Conservation (phyloP, 2,329 filamentous ascomycete species). For the Talaromyces sp. region DNA sequence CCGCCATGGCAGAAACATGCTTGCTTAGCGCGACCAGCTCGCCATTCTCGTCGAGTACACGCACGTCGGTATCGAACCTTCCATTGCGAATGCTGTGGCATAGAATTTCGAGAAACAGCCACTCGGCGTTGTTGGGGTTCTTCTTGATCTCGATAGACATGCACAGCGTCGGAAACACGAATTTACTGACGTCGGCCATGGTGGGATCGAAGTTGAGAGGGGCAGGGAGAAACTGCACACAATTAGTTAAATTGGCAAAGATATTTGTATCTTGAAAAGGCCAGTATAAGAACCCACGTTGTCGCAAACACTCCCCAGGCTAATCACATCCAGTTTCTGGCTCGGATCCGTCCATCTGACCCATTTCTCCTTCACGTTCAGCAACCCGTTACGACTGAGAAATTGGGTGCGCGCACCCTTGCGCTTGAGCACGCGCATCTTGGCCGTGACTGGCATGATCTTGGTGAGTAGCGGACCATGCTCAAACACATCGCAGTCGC, state of each 20-base stretch:
- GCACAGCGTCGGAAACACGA: conserved; percentile 7
- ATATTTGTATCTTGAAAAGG: neutral
- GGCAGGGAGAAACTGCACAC: conserved; percentile 3
- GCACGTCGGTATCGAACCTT: conserved; percentile 6
- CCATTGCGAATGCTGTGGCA: conserved; percentile 7
- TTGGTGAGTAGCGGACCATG: neutral
- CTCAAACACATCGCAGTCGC: neutral
- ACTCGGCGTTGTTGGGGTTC: conserved; percentile 7
- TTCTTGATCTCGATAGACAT: conserved; percentile 9
- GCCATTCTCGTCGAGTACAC: conserved; percentile 5
- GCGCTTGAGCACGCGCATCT: conserved; percentile 5
- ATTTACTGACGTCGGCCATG: conserved; percentile 6
- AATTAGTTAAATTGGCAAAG: neutral
- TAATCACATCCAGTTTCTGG: conserved; percentile 8
- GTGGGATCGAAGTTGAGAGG: conserved; percentile 9
- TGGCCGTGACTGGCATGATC: conserved; percentile 4
- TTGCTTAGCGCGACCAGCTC: conserved; percentile 7
- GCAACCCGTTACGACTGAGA: conserved; percentile 1
- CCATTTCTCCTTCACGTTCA: conserved; percentile 9
- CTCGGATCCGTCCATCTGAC: conserved; percentile 1
- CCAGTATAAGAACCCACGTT: neutral
- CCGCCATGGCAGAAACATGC: conserved; percentile 3
- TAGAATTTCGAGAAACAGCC: conserved; percentile 4
- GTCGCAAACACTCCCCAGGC: conserved; percentile 7
- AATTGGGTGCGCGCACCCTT: conserved; percentile 3